Evolutionary conservation across 257 asterid species (phyloP).

Genomic region (Solanum infundibuliforme): DNA sequence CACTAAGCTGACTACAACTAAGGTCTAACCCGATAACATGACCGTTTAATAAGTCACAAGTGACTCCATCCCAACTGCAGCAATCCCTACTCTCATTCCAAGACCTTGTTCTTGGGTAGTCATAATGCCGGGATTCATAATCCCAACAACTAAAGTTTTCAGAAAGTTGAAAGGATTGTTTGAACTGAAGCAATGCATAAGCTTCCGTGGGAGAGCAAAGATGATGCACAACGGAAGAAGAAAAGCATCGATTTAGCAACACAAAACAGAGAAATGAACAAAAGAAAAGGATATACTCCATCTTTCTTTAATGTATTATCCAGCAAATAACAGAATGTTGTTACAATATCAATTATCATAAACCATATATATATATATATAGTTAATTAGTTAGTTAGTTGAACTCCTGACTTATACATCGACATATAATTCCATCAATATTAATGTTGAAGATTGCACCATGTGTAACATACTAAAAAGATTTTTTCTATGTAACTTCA

Average conservation of each 20-base stretch:
- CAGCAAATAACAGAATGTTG: too few relatives aligned
- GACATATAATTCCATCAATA: not conserved
- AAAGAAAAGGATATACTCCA: not conserved
- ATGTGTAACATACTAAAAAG: not conserved
- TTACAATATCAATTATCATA: not conserved
- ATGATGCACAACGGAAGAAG: not conserved
- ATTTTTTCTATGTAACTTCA: too few relatives aligned
- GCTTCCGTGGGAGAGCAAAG: not conserved
- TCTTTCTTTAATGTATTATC: not conserved
- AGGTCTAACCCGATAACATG: not conserved
- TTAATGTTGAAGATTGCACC: not conserved
- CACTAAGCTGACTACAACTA: not conserved
- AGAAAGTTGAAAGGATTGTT: not conserved
- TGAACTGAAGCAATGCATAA: not conserved
- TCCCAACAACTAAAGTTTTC: too few relatives aligned
- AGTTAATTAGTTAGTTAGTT: too few relatives aligned
- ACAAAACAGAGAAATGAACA: not conserved
- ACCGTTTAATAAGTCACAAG: not conserved
- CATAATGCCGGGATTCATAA: too few relatives aligned
- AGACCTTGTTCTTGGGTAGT: not conserved
- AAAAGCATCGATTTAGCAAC: not conserved
- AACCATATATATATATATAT: not conserved
- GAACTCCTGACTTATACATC: too few relatives aligned
- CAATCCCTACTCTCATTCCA: not conserved
- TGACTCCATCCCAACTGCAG: not conserved